Base-by-base conservation (phyloP, 2,329 filamentous ascomycete genomes). In the Alternaria brassicae region DNA sequence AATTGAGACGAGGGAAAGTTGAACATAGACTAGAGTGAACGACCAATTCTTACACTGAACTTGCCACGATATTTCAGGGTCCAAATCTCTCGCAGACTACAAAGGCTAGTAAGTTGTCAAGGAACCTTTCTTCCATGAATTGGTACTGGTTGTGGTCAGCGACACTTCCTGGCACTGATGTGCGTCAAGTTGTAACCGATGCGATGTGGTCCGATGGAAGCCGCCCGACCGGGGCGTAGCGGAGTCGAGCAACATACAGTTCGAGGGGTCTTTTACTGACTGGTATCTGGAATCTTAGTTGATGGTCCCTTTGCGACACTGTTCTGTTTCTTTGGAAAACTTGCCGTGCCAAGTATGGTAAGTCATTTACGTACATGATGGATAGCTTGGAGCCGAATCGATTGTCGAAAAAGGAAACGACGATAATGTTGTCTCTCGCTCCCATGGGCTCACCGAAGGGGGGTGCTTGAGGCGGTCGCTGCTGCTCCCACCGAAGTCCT, bases 311-410 rank as follows among this genome's bases (percentile, higher is more conserved):
- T 34, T 13, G 51, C 12, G 6, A 10, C 9, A 36, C 15, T 7
- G 2, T 2, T n/a, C 15, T 1, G 13, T 10, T 9, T 32, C 17
- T 3, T 6, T 8, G 41, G 10, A 12, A 19, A 62, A 62, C 71
- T 51, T 68, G 73, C 71, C 6, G 70, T 74, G 60, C 73, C 74
- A 32, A 68, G 19, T 48, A 69, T 60, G 44, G 67, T 72, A 54
- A 71, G 69, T 72, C 68, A 44, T 70, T 68, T 28, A 69, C 72
- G 39, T 71, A 73, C 57, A 76, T 72, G 25, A 68, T 66, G 23
- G 69, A 57, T 15, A n/a, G n/a, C n/a, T n/a, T n/a, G n/a, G n/a
- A n/a, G n/a, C n/a, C n/a, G n/a, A n/a, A n/a, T n/a, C n/a, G n/a
- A n/a, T n/a, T n/a, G n/a, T n/a, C n/a, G n/a, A n/a, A n/a, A n/a